Conservation (phyloP, 1,284 basidiomycete genomes). For the Trametes hirsuta region DNA sequence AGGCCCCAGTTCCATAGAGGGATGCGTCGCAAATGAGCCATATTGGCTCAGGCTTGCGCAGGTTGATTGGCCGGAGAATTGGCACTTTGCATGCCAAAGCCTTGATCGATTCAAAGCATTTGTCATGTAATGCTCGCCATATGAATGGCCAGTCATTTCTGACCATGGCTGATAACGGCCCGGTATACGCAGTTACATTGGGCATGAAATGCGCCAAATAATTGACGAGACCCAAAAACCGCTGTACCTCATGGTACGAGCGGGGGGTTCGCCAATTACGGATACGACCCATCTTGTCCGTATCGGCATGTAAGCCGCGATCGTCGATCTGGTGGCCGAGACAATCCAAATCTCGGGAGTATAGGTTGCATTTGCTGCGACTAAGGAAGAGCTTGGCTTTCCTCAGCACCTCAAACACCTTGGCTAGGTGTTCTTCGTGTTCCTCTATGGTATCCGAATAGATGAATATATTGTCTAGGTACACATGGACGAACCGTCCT, state of each 20-base stretch:
- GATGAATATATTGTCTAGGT: slow-evolving; percentile 35
- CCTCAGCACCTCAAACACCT: slow-evolving; percentile 28
- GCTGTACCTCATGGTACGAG: slow-evolving; percentile 40
- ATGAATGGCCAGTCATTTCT: slow-evolving; percentile 20
- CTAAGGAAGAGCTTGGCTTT: slow-evolving; percentile 29
- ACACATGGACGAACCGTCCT: slow-evolving; percentile 34
- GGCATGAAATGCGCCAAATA: slow-evolving; percentile 42
- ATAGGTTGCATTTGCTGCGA: slow-evolving; percentile 29
- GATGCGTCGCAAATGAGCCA: slow-evolving; percentile 48
- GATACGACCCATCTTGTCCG: slow-evolving; percentile 31
- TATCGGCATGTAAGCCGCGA: slow-evolving; percentile 32
- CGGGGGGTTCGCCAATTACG: slow-evolving; percentile 30
- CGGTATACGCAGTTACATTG: slow-evolving; percentile 38
- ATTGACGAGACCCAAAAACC: slow-evolving; percentile 44
- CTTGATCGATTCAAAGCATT: slow-evolving; percentile 42
- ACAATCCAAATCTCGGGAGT: slow-evolving; percentile 27
- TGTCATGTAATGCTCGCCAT: slow-evolving; percentile 36
- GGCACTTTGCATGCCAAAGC: slow-evolving; percentile 33
- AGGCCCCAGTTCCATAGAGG: slow-evolving; percentile 37
- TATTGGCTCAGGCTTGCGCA: slow-evolving; percentile 35
- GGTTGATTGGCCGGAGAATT: slow-evolving; percentile 39
- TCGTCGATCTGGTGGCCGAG: slow-evolving; percentile 37
- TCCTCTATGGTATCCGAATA: slow-evolving; percentile 28
- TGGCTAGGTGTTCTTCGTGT: slow-evolving; percentile 32
- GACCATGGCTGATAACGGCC: slow-evolving; percentile 19